Evolutionary conservation across 768 basidiomycete species (phyloP).

Genomic region (Gymnopilus junonius): DNA sequence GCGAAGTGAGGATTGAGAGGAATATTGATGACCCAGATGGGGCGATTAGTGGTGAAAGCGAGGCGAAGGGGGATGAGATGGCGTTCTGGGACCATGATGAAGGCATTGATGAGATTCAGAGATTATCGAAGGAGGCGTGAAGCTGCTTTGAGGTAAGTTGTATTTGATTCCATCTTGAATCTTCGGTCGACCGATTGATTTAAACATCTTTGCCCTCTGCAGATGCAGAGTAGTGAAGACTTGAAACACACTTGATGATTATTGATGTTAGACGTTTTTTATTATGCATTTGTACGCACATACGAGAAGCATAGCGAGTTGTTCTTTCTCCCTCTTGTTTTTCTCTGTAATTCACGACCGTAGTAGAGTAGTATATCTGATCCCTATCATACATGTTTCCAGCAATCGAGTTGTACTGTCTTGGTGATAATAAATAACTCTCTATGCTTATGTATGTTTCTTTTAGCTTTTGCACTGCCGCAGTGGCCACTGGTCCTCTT

Average conservation of each 20-base stretch:
- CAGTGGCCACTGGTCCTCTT: too few species aligned
- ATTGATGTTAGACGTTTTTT: background rate
- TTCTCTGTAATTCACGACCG: too few species aligned
- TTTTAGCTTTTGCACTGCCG: too few species aligned
- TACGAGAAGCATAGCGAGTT: too few species aligned
- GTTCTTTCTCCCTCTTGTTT: too few species aligned
- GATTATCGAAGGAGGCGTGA: slow-evolving; percentile 63
- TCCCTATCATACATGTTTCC: too few species aligned
- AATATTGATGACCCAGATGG: slow-evolving; percentile 33
- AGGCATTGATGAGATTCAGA: slow-evolving; percentile 72
- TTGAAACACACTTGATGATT: background rate
- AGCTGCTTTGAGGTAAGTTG: background rate
- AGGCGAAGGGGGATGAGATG: slow-evolving; percentile 27
- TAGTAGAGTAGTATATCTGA: too few species aligned
- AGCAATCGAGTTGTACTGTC: too few species aligned
- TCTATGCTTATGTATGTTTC: too few species aligned
- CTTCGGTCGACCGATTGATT: background rate
- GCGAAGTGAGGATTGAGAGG: slow-evolving; percentile 25
- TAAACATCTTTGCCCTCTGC: background rate
- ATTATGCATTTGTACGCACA: too few species aligned
- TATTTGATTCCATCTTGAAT: background rate
- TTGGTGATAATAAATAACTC: too few species aligned
- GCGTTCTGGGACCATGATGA: slow-evolving; percentile 77
- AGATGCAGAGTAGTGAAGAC: background rate
- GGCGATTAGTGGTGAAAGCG: slow-evolving; percentile 27